Percentiles rank a stretch among this genome's conserved stretches.
Conservation (phyloP, 306 rosid species). For the Quercus gilva region DNA sequence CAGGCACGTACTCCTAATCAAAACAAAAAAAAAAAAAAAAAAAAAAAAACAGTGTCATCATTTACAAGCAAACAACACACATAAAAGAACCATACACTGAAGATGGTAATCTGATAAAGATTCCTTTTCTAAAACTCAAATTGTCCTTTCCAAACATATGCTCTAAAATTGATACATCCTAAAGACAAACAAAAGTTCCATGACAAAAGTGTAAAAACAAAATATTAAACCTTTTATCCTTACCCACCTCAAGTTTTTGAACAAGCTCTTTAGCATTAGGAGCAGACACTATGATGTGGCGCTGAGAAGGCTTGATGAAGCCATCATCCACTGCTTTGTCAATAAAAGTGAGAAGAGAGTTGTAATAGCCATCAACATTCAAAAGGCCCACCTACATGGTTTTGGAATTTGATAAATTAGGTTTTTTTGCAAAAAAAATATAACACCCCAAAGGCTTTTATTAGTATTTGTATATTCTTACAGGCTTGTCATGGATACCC, state of each 20-base stretch:
- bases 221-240: background rate
- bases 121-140: background rate
- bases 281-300: conserved; percentile 53
- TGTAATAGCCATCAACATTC: conserved; percentile 60
- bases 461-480: conserved; percentile 1
- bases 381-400: conserved; percentile 49
- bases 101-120: conserved; percentile 3
- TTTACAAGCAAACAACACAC: conserved; percentile 16
- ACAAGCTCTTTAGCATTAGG: conserved; percentile 57
- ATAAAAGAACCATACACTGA: background rate
- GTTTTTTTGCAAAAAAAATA: background rate
- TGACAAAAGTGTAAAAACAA: background rate
- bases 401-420: background rate
- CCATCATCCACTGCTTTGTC: conserved; percentile 68
- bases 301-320: conserved; percentile 56
- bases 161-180: background rate
- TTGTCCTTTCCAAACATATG: conserved; percentile 9
- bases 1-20: conserved; percentile 57
- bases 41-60: background rate
- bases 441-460: background rate
- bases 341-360: conserved; percentile 48
- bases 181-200: background rate
- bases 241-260: conserved; percentile 54
- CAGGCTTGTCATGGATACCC: conserved; percentile 66
- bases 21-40: background rate